Percentiles rank a stretch among this genome's conserved stretches.
Conservation (phyloP, 2,329 filamentous ascomycete species). For the Aspergillus puulaauensis region DNA sequence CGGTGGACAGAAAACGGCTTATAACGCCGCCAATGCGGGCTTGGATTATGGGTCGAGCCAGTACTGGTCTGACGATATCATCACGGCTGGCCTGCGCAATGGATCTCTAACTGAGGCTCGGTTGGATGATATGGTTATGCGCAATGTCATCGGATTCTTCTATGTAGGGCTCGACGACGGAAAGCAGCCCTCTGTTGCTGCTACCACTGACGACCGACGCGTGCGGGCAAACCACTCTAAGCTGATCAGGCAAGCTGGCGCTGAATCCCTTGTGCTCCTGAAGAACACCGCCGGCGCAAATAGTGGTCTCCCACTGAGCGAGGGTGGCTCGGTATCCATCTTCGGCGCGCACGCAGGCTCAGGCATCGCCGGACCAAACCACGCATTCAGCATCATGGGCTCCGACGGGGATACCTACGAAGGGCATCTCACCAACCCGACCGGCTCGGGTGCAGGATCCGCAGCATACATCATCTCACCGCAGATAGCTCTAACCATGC, state of each 20-base stretch:
- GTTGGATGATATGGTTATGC: constrained; percentile 60
- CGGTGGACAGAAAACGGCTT: neutral
- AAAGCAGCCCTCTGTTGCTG: neutral
- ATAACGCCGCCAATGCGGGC: constrained; percentile 14
- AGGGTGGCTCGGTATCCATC: constrained; percentile 21
- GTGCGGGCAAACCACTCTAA: neutral
- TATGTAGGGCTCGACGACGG: neutral
- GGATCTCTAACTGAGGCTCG: constrained; percentile 25
- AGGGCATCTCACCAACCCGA: neutral
- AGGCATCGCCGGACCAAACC: constrained; percentile 3
- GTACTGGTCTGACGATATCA: neutral
- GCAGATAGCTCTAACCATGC: neutral
- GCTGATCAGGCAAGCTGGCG: neutral
- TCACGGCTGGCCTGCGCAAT: neutral
- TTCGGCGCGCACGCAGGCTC: constrained; percentile 27
- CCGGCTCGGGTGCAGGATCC: neutral
- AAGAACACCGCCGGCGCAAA: constrained; percentile 46
- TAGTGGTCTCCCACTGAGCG: constrained; percentile 48
- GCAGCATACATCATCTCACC: neutral
- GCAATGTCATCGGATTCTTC: neutral
- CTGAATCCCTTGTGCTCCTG: constrained; percentile 36
- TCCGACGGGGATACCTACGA: neutral
- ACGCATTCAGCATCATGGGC: neutral
- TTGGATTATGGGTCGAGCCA: neutral
- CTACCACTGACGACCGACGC: neutral